Evolutionary conservation across 202 grass and related monocot species (phyloP), one percentile per base, ranked within the genome.

Genomic region (Setaria italica): DNA sequence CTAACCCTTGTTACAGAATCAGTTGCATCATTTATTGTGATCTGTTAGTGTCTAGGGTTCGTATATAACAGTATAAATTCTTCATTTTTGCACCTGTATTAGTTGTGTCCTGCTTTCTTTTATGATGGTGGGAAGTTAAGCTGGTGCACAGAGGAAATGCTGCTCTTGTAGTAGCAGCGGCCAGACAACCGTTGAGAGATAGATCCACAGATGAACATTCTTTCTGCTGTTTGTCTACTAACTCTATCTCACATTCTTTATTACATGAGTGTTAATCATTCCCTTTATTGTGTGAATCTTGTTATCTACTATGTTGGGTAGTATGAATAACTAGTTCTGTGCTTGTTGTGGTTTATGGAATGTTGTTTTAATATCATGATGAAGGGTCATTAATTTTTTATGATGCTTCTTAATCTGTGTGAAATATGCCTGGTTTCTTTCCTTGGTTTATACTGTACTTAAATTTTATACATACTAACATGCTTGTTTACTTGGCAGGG

Each of bases 111-210:
- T 82, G 71, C 82, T 72, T 9, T 91, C 56, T 46, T 64, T 67
- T 17, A 88, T 85, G 68, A 64, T 76, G 0, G 82, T 77, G 21
- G 82, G 68, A 37, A 20, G 4, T 70, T 80, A 2, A 67, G 47
- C 35, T 75, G 72, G 82, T 94, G 84, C 87, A 83, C 30, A 90
- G 21, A 91, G 11, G 19, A 83, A 89, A 85, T 79, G 37, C 84
- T 84, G 74, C 82, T 72, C 14, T 39, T 74, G 10, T 67, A 87
- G 80, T 33, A 82, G 86, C 13, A 85, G 80, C 82, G 78, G 86
- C 84, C 84, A 88, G 94, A 95, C 89, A 93, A 89, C 94, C 69
- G 85, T 86, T 85, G 85, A 71, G 87, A 85, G 87, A 93, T 86
- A 70, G 85, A 81, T 89, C 84, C 86, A 91, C 86, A 89, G 81